Evolutionary conservation across 192 early-diverging fungal genomes (phyloP), one percentile per base, ranked within the genome.

Genomic region (Phlyctochytrium bullatum): DNA sequence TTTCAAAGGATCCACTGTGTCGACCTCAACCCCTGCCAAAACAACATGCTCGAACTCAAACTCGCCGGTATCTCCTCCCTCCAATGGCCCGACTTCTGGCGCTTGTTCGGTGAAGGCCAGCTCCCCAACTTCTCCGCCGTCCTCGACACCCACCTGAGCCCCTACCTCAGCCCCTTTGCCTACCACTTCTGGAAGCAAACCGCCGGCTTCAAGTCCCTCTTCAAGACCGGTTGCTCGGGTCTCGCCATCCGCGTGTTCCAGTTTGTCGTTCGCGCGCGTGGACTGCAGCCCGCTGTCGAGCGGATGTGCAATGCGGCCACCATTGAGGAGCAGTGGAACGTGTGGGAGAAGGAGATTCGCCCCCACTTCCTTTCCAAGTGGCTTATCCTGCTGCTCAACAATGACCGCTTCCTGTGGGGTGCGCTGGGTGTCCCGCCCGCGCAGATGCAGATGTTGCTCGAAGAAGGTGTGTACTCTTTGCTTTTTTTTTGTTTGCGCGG

Each of bases 21-120:
- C 31, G 92, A 94, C 73, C 84, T 94, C 81, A 94, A 94, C 65
- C 92, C 92, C n/a, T 94, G 92, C 76, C 92, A 94, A 73, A 94
- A 94, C 77, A 88, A 94, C 71, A 77, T 94, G 61, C 82, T 94
- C 17, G 92, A 94, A 75, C 85, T 94, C 62, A 94, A 94, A 71
- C 78, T 94, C 0, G 91, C 91, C 29, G 76, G 78, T 31, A 83
- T 94, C 58, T 64, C 73, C 27, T 72, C 75, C 52, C 67, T 94
- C 14, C 71, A 78, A 34, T 90, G 85, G 63, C 62, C 73, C 29
- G 83, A 88, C 60, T 90, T 91, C 67, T 92, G 91, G 91, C 77
- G 79, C 30, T 78, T 94, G 72, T 92, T 94, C 78, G 92, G 91
- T 28, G 82, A 83, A 23, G 92, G 92, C 31, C 71, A 70, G 34